phyloP scores from a whole-genome alignment of 2,329 filamentous ascomycete species.

The Pleoardoris graminearum region DNA sequence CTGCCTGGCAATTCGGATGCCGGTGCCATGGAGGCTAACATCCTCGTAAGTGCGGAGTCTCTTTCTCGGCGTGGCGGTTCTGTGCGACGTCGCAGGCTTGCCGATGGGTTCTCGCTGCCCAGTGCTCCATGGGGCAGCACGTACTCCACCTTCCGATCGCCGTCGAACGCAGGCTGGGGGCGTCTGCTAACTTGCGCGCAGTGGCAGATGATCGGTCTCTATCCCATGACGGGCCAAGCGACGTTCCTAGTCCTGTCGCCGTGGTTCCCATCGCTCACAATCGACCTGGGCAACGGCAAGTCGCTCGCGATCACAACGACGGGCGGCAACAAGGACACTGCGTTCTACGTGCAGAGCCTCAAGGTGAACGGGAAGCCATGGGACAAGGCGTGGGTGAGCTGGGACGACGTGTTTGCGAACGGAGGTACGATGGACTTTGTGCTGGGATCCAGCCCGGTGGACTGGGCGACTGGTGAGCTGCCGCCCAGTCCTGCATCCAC shows the following conservation, averaged over 20 bases:
- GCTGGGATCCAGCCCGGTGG: conserved; percentile 56
- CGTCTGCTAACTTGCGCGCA: conserved; percentile 4
- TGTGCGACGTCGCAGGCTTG: background rate
- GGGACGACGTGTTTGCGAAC: conserved; percentile 66
- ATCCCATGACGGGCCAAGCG: conserved; percentile 64
- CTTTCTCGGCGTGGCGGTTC: background rate
- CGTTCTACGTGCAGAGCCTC: conserved; percentile 66
- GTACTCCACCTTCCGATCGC: background rate
- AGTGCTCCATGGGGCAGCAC: background rate
- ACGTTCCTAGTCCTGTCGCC: conserved; percentile 63
- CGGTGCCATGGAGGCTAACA: conserved; percentile 74
- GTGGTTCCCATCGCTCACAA: conserved; percentile 55
- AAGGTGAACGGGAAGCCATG: conserved; percentile 66
- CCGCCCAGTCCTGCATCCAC: conserved; percentile 62
- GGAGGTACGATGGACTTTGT: conserved; percentile 65
- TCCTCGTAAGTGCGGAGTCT: conserved; percentile 26
- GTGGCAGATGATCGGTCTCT: conserved; percentile 42
- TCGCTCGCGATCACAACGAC: conserved; percentile 58
- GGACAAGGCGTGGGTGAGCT: conserved; percentile 67
- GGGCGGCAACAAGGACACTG: conserved; percentile 53
- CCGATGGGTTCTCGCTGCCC: background rate
- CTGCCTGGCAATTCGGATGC: conserved; percentile 73
- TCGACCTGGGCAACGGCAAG: conserved; percentile 61
- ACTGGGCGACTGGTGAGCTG: conserved; percentile 63
- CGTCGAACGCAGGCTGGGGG: background rate